phyloP scores from a whole-genome alignment of 441 rosid genomes.

The Jatropha multifida region DNA sequence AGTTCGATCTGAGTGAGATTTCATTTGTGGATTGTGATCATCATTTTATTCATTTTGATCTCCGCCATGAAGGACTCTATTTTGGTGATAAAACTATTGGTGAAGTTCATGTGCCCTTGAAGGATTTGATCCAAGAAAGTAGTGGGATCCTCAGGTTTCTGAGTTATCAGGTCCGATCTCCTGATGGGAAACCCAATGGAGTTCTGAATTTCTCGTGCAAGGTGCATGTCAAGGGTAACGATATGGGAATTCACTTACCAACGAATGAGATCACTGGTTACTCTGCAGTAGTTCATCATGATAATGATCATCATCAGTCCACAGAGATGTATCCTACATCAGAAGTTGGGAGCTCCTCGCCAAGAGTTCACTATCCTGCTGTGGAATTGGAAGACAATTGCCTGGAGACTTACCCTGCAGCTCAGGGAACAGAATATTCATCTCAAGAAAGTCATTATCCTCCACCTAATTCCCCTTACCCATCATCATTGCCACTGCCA shows the following conservation, averaged over 20 bases:
- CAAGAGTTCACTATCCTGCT: constrained; percentile 22
- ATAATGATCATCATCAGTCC: constrained; percentile 7
- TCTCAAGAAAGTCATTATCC: constrained; percentile 23
- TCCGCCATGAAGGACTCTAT: constrained; percentile 49
- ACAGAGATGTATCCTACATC: constrained; percentile 17
- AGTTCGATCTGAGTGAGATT: constrained; percentile 35
- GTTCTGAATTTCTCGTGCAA: constrained; percentile 46
- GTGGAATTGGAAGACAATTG: constrained; percentile 12
- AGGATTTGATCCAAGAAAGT: constrained; percentile 38
- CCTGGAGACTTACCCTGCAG: constrained; percentile 8
- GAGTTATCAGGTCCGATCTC: constrained; percentile 43
- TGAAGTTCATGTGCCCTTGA: constrained; percentile 48
- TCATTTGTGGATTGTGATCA: constrained; percentile 25
- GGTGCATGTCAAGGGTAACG: constrained; percentile 25
- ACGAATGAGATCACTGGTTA: constrained; percentile 33
- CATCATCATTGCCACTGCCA: constrained; percentile 24
- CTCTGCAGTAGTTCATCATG: constrained; percentile 22
- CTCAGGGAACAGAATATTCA: constrained; percentile 17
- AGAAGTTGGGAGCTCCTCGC: constrained; percentile 18
- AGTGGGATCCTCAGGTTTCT: constrained; percentile 41
- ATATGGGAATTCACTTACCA: constrained; percentile 9
- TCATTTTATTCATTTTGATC: constrained; percentile 40
- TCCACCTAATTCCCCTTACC: constrained; percentile 28
- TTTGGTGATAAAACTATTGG: constrained; percentile 63
- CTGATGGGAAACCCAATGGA: constrained; percentile 58